Evolutionary conservation across 2,329 filamentous ascomycete species (phyloP), one percentile per base, ranked within the genome.

Genomic region (Cucurbitaria berberidis): DNA sequence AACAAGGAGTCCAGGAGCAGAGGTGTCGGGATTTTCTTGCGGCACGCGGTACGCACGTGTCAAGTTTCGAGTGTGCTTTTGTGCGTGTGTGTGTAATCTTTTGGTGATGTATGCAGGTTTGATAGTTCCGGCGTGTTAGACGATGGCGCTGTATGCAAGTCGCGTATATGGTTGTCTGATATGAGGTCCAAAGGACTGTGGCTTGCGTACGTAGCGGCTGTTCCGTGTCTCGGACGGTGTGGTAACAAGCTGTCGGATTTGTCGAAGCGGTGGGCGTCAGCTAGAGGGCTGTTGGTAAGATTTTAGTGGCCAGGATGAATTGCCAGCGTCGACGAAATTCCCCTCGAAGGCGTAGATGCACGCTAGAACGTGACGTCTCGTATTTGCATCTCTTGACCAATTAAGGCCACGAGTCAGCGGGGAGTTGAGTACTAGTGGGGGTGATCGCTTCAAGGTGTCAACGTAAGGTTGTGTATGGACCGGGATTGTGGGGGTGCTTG

Each of bases 231-330:
- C 41, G n/a, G 18, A 34, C n/a, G 40, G 22, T 32, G 35, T 53
- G 49, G n/a, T 45, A 54, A 51, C 47, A 16, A 46, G 44, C 16
- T 47, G 54, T 54, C 54, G 51, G 51, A 42, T 48, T 43, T 46
- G 45, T 43, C 51, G 44, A 48, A 35, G 39, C 51, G 51, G 51
- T 55, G 35, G 54, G 51, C 54, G 51, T 48, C 47, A 53, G 54
- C 54, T 45, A 36, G 40, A 21, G 24, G 44, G 15, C 27, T 24
- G 55, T 54, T 27, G 19, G 55, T 55, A 24, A 57, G 55, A 57
- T 27, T 51, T 45, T 55, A 54, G 55, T 19, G 18, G 15, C n/a
- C 40, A 10, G 3, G 15, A 27, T 42, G 15, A 30, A 18, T 16
- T 26, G 40, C 29, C 40, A 42, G 24, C 32, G 34, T 36, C 32